phyloP scores from a whole-genome alignment of 2,329 filamentous ascomycete species.

The Verticillium zaregamsianum region DNA sequence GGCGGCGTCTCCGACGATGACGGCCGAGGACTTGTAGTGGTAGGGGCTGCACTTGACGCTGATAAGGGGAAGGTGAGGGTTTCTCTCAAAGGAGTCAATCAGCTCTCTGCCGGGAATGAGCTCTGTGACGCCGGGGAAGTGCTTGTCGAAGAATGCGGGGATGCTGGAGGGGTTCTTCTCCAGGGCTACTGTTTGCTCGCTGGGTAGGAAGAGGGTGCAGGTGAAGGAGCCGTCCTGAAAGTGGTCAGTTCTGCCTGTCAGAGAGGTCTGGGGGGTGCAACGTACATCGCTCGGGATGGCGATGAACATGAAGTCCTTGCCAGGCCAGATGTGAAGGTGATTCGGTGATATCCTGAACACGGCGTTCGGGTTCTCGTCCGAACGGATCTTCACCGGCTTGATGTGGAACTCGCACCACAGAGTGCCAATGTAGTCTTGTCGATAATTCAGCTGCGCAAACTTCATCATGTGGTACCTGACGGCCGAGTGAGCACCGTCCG shows the following conservation, averaged over 20 bases:
- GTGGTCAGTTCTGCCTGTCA: slow-evolving; percentile 4
- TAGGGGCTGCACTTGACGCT: slow-evolving; percentile 90
- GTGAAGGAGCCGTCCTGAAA: slow-evolving; percentile 82
- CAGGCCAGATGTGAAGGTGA: slow-evolving; percentile 97
- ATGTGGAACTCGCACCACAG: slow-evolving; percentile 97
- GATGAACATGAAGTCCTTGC: slow-evolving; percentile 95
- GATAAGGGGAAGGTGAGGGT: slow-evolving; percentile 89
- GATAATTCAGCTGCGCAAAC: slow-evolving; percentile 82
- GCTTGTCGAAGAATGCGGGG: slow-evolving; percentile 69
- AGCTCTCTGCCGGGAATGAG: slow-evolving; percentile 67
- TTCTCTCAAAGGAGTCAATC: slow-evolving; percentile 68
- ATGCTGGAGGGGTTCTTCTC: slow-evolving; percentile 58
- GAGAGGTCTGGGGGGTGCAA: background rate
- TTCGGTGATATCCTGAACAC: slow-evolving; percentile 80
- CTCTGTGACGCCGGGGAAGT: slow-evolving; percentile 82
- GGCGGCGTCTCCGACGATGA: slow-evolving; percentile 88
- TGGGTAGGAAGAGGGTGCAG: slow-evolving; percentile 86
- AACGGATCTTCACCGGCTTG: slow-evolving; percentile 44
- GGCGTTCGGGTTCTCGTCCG: slow-evolving; percentile 21
- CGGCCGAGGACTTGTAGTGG: slow-evolving; percentile 70
- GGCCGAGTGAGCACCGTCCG: slow-evolving; percentile 91
- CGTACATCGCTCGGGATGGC: slow-evolving; percentile 73
- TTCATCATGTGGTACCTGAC: slow-evolving; percentile 96
- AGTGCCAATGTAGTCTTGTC: slow-evolving; percentile 93
- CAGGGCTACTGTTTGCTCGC: slow-evolving; percentile 62